Evolutionary conservation across 306 rosid genomes (phyloP).

Genomic region (Acacia confusa): DNA sequence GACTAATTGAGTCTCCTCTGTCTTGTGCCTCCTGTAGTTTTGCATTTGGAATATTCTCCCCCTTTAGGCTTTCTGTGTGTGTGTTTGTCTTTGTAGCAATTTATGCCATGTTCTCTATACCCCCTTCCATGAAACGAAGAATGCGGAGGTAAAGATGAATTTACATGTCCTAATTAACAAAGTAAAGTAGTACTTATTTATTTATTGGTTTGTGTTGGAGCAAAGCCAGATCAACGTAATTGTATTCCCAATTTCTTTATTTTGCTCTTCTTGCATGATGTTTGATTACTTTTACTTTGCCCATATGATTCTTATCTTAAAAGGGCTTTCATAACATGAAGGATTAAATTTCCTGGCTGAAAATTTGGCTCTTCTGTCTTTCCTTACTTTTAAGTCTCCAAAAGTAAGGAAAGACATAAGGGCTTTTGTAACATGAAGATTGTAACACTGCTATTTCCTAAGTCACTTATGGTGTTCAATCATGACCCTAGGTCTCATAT

Average conservation of each 20-base stretch:
- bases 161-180: not conserved
- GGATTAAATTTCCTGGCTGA: not conserved
- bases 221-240: not conserved
- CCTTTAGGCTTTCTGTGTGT: conserved; percentile 2
- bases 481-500: too few relatives aligned
- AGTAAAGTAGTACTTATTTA: not conserved
- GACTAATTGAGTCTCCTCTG: not conserved
- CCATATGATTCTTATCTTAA: not conserved
- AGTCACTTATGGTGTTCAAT: too few relatives aligned
- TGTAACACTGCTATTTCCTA: too few relatives aligned
- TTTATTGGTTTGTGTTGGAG: conserved; percentile 10
- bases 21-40: not conserved
- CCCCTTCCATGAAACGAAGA: not conserved
- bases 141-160: not conserved
- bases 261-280: conserved; percentile 5
- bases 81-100: conserved; percentile 8
- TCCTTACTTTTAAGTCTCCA: not conserved
- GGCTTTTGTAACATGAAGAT: not conserved
- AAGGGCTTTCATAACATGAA: not conserved
- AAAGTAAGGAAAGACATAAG: not conserved
- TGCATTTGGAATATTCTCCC: not conserved
- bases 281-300: conserved; percentile 1
- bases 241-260: not conserved
- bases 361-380: conserved; percentile 5
- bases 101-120: conserved; percentile 21